phyloP scores from a whole-genome alignment of 2,329 filamentous ascomycete genomes.

The Cadophora malorum region DNA sequence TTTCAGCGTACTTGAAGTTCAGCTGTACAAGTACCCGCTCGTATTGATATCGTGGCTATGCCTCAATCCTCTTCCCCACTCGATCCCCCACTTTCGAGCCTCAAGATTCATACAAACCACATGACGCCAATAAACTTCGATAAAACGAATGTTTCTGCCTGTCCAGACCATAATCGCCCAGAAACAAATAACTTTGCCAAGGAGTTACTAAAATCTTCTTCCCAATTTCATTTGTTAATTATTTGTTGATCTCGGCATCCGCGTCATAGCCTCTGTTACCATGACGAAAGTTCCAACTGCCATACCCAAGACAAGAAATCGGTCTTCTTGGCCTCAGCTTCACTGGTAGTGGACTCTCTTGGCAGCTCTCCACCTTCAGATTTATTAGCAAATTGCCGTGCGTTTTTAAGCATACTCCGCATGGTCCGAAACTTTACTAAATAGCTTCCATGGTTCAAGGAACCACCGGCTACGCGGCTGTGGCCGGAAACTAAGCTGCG shows the following conservation, averaged over 20 bases:
- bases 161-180: background rate
- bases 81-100: constrained; percentile 1
- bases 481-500: background rate
- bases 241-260: constrained; percentile 12
- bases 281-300: constrained; percentile 9
- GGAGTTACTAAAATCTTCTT: background rate
- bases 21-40: background rate
- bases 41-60: constrained; percentile 11
- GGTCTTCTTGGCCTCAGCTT: constrained; percentile 2
- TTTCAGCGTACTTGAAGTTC: background rate
- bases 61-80: background rate
- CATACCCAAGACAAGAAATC: background rate
- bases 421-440: background rate
- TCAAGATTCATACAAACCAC: background rate
- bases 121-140: background rate
- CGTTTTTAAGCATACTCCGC: constrained; percentile 6
- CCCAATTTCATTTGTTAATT: background rate
- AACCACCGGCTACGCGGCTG: constrained; percentile 10
- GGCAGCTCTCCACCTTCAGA: background rate
- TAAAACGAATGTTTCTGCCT: background rate
- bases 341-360: background rate
- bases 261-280: constrained; percentile 10
- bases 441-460: background rate
- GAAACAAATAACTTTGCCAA: background rate
- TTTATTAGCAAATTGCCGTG: constrained; percentile 7